These are phyloP conservation scores for Neoarthrinium moseri DNA, from an alignment of 2,329 filamentous ascomycete genomes.

Conservation along the genomic window DNA sequence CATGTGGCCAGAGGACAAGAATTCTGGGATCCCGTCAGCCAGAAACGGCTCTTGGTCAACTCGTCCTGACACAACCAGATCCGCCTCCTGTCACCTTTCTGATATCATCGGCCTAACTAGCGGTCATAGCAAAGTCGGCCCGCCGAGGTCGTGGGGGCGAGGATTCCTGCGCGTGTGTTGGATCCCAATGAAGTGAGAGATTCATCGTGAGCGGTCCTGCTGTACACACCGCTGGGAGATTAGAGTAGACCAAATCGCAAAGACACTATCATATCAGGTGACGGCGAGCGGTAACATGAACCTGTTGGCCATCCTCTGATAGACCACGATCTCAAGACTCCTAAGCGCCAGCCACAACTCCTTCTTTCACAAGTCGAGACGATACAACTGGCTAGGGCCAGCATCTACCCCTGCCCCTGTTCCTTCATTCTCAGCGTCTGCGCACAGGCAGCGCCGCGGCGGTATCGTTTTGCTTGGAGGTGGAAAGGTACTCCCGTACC, in stretches of 20 bases:
- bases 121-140: conserved; percentile 4
- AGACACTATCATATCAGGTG: too few species aligned
- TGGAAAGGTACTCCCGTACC: conserved; percentile 23
- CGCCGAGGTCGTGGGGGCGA: neutral
- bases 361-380: neutral
- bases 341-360: conserved; percentile 7
- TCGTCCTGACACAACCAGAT: conserved; percentile 8
- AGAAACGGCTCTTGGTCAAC: neutral
- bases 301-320: neutral
- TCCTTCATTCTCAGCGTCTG: conserved; percentile 17
- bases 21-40: neutral
- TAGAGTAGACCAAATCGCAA: too few species aligned
- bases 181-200: too few species aligned
- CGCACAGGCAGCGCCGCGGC: conserved; percentile 27
- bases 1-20: neutral
- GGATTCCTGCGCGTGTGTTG: neutral
- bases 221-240: too few species aligned
- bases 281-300: too few species aligned
- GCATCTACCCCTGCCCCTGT: conserved; percentile 12
- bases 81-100: neutral
- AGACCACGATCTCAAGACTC: neutral
- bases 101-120: neutral
- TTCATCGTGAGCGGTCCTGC: too few species aligned
- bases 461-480: conserved; percentile 24
- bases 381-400: conserved; percentile 11